Evolutionary conservation across 371 early-diverging fungal genomes (phyloP).

Genomic region (Rhizopus arrhizus): DNA sequence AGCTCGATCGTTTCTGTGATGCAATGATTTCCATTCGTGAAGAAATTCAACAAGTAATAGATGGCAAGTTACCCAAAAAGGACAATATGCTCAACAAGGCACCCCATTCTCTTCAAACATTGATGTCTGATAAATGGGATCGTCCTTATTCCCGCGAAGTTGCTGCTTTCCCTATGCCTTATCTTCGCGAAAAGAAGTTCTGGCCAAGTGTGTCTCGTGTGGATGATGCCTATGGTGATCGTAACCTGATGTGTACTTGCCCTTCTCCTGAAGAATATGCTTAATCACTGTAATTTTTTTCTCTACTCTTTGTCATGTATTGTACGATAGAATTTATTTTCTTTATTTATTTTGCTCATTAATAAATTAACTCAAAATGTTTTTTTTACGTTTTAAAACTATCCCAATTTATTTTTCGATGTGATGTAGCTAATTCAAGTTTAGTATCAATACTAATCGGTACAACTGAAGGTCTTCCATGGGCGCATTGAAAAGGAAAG

Average conservation of each 20-base stretch:
- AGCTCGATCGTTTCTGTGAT: conserved; percentile 95
- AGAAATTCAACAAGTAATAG: conserved; percentile 88
- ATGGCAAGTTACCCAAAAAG: conserved; percentile 77
- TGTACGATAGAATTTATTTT: conserved; percentile 12
- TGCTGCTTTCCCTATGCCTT: conserved; percentile 91
- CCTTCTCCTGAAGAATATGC: conserved; percentile 63
- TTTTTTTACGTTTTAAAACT: background rate
- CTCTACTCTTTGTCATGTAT: conserved; percentile 4
- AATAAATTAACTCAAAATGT: background rate
- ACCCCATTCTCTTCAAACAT: conserved; percentile 82
- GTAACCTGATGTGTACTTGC: conserved; percentile 92
- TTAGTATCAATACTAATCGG: conserved; percentile 10
- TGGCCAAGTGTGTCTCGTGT: conserved; percentile 92
- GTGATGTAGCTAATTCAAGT: background rate
- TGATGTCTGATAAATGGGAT: conserved; percentile 82
- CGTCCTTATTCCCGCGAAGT: conserved; percentile 80
- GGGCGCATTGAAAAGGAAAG: conserved; percentile 74
- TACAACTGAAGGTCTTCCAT: conserved; percentile 48
- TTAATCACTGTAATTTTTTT: background rate
- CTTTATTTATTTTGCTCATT: background rate
- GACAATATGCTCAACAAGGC: conserved; percentile 87
- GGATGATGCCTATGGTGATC: conserved; percentile 95
- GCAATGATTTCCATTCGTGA: conserved; percentile 93
- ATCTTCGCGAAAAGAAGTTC: conserved; percentile 86
- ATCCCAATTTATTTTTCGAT: conserved; percentile 22